Percentiles rank a stretch among this genome's conserved stretches.
These are phyloP conservation scores for Penicillium mononematosum DNA, from an alignment of 495 filamentous ascomycete genomes.

Conservation along the genomic window DNA sequence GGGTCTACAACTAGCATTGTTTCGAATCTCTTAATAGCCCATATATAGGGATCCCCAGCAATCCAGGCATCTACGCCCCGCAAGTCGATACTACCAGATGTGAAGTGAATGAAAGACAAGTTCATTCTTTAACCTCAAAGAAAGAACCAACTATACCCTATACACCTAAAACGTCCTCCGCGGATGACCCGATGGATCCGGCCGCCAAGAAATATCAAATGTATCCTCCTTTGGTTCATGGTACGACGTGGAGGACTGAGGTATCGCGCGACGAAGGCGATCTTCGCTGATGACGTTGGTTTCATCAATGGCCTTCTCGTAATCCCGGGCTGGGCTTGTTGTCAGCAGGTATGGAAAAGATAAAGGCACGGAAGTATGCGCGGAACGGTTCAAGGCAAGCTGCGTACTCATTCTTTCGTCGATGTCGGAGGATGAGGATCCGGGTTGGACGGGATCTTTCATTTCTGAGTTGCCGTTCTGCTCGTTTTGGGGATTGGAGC, in stretches of 20 bases:
- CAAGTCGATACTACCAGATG: not conserved
- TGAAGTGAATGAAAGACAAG: not conserved
- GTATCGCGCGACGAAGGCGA: constrained; percentile 9
- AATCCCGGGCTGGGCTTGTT: constrained; percentile 9
- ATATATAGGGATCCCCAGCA: not conserved
- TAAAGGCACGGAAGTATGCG: not conserved
- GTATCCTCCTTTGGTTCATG: constrained; percentile 14
- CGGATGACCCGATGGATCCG: constrained; percentile 12
- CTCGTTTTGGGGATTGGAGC: not conserved
- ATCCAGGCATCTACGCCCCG: not conserved
- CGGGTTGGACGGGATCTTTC: not conserved
- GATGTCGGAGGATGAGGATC: not conserved
- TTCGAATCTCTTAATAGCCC: not conserved
- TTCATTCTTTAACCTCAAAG: not conserved
- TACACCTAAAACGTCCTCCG: constrained; percentile 4
- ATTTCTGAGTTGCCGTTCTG: not conserved
- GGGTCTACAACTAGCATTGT: not conserved
- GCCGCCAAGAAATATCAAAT: constrained; percentile 7
- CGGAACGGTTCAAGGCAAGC: not conserved
- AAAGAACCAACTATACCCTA: not conserved
- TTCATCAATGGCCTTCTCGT: constrained; percentile 12
- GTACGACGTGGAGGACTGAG: constrained; percentile 6
- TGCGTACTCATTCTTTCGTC: constrained; percentile 12
- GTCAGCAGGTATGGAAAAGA: not conserved
- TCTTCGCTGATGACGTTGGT: constrained; percentile 9